Base-by-base conservation (phyloP, 805 yeast species). In the Yarrowia bubula region DNA sequence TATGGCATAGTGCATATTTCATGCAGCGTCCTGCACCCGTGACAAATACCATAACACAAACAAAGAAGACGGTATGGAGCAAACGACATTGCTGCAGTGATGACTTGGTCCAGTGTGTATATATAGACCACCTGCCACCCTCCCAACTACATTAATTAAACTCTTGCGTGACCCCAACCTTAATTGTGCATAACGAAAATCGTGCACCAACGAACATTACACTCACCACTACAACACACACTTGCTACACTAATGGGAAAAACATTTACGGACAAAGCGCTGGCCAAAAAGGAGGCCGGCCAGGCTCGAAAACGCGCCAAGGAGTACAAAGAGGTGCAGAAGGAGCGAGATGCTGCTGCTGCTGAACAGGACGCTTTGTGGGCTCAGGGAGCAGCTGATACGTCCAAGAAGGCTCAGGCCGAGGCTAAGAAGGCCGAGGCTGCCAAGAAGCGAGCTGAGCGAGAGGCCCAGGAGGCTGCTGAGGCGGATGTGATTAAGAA, bases 291-390 rank as follows among this genome's bases (percentile, higher is more conserved):
- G 35, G 64, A 58, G 51, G 64, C 64, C 33, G 64, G 64, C 51
- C 64, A 58, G 51, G 64, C 64, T 15, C 64, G 64, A 43, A 58
- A 58, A 37, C 64, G 64, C n/a, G 64, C 50, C 43, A 58, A 58
- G 51, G 64, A 58, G 51, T 43, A 13, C 35, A 33, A 22, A 35
- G 64, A 32, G 41, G 18, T 43, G 14, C 41, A 58, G 43, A 58
- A 58, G 51, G 64, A 58, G 35, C 64, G 64, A 22, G 51, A 33
- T 22, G 64, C 64, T 11, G 43, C 41, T 9, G 64, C 50, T 1
- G 43, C 43, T 1, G 64, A 18, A 1, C 28, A 58, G 6, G 64
- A 43, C 43, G 64, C 51, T 18, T 18, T 43, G 14, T 58, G 64
- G 64, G 42, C 51, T 8, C 22, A 58, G 10, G 64, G 64, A 58